A percentile compares a stretch with the other conserved stretches of the same genome.
Evolutionary conservation across 1,139 yeast species (phyloP).

Genomic region (Saccharomyces uvarum): DNA sequence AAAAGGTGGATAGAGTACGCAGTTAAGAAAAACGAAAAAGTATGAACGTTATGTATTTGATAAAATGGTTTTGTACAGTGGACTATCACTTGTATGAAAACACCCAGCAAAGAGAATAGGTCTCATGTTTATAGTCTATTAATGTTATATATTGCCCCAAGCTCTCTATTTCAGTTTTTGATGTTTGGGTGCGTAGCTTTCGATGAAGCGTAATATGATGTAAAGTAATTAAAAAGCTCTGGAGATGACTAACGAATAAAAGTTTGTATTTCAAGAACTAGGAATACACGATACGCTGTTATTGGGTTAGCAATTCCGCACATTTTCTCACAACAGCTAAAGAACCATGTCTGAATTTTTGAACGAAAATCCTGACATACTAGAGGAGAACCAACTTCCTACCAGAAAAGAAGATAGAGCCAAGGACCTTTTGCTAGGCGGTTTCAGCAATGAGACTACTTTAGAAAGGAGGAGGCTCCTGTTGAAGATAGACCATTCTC

Average conservation of each 20-base stretch:
- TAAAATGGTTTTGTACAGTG: background rate
- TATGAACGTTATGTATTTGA: background rate
- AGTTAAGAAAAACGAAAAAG: background rate
- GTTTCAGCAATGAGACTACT: conserved; percentile 19
- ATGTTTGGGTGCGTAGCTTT: background rate
- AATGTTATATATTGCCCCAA: background rate
- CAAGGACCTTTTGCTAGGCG: conserved; percentile 17
- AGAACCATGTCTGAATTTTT: conserved; percentile 53
- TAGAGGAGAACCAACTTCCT: conserved; percentile 72
- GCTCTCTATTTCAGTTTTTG: background rate
- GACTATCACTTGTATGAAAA: background rate
- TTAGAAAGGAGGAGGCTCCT: conserved; percentile 25
- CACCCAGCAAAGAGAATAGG: background rate
- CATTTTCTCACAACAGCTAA: background rate
- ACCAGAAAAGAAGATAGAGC: conserved; percentile 41
- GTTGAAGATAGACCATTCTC: conserved; percentile 20
- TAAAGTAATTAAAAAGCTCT: background rate
- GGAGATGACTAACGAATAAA: background rate
- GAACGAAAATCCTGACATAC: conserved; percentile 84
- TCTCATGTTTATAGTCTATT: background rate
- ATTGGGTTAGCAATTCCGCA: background rate
- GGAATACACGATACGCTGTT: background rate
- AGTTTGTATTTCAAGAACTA: background rate
- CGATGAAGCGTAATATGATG: background rate
- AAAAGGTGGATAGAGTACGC: conserved; percentile 49